Conservation (phyloP, 1,284 basidiomycete species). For the Puccinia hordei region DNA sequence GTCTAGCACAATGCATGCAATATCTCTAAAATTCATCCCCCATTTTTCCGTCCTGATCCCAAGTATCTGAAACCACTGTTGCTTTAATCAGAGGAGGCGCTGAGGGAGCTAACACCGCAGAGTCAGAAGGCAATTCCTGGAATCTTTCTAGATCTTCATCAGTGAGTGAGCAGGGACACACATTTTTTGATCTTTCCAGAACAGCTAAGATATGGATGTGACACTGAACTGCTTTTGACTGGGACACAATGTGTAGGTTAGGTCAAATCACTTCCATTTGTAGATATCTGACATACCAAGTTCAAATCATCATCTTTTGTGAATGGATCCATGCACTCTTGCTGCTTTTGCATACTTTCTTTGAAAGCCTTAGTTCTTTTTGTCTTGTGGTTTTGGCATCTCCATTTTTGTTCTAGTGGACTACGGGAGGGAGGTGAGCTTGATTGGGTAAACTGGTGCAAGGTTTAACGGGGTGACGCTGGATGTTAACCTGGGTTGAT, state of each 20-base stretch:
- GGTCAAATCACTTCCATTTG: background rate
- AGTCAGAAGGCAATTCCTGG: background rate
- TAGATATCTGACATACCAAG: background rate
- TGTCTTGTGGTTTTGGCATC: background rate
- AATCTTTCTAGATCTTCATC: conserved; percentile 10
- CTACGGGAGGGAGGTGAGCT: background rate
- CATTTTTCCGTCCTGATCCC: conserved; percentile 8
- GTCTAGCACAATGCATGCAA: background rate
- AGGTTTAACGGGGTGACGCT: too few species aligned
- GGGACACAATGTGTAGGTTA: background rate
- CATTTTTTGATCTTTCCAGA: background rate
- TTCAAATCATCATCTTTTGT: conserved; percentile 6
- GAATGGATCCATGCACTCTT: background rate
- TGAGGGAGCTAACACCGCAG: background rate
- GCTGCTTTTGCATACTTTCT: conserved; percentile 13
- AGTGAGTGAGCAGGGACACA: conserved; percentile 4
- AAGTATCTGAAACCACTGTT: background rate
- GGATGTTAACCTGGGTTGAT: too few species aligned
- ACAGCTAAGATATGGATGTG: background rate
- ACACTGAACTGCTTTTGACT: conserved; percentile 1
- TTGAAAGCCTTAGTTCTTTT: background rate
- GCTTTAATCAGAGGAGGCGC: background rate
- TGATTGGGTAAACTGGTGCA: too few species aligned
- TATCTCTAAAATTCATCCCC: background rate
- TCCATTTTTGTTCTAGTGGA: background rate